Evolutionary conservation across 805 yeast species (phyloP).

Genomic region (Lipomyces chichibuensis): DNA sequence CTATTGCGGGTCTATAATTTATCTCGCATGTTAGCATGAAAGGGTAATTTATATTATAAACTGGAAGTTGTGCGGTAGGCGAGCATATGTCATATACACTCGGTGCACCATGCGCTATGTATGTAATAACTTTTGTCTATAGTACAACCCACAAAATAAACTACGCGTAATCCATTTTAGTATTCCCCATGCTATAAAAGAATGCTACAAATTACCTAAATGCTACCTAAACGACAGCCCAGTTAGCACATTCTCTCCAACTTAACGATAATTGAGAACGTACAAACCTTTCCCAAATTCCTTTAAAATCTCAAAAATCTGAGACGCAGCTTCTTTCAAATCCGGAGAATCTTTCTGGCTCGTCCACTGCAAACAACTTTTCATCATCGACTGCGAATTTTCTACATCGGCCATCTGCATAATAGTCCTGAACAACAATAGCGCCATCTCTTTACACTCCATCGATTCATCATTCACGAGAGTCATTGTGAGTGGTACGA

Average conservation of each 20-base stretch:
- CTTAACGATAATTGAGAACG: neutral
- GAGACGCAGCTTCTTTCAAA: conserved; percentile 45
- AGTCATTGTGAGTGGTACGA: conserved; percentile 77
- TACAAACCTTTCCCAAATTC: conserved; percentile 8
- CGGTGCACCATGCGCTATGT: too few species aligned
- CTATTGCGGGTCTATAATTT: too few species aligned
- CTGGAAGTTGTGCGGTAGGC: too few species aligned
- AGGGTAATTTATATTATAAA: too few species aligned
- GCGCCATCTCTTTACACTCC: conserved; percentile 83
- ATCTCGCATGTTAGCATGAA: too few species aligned
- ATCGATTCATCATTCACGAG: conserved; percentile 75
- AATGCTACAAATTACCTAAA: neutral
- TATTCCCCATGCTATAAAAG: neutral
- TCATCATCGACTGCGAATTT: conserved; percentile 32
- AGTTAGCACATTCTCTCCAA: neutral
- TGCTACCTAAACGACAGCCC: neutral
- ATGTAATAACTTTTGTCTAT: neutral
- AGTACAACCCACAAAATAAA: neutral
- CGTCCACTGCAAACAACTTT: conserved; percentile 29
- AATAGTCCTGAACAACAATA: conserved; percentile 59
- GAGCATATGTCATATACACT: too few species aligned
- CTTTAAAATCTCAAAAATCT: conserved; percentile 18
- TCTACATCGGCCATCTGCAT: conserved; percentile 53
- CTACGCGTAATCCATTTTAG: neutral
- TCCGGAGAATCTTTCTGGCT: conserved; percentile 44